phyloP scores from a whole-genome alignment of 768 basidiomycete genomes.

The Amanita subjunquillea region DNA sequence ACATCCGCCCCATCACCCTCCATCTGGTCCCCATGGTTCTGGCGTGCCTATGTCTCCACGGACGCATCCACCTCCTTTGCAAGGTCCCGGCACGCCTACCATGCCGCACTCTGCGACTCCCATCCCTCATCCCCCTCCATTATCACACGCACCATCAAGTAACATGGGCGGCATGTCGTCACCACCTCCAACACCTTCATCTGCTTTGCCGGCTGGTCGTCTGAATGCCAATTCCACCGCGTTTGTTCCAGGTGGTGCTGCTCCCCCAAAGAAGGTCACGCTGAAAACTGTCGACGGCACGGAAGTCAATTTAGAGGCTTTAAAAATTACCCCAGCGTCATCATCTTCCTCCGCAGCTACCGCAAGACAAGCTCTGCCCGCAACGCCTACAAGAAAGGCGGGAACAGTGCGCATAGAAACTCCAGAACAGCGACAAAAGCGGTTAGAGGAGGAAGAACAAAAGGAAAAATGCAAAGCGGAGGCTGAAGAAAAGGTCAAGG shows the following conservation, averaged over 20 bases:
- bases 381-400: constrained; percentile 25
- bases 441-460: constrained; percentile 24
- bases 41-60: constrained; percentile 64
- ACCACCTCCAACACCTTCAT: constrained; percentile 59
- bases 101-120: constrained; percentile 40
- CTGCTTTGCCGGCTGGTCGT: constrained; percentile 32
- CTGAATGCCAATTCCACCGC: constrained; percentile 55
- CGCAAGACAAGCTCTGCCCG: constrained; percentile 28
- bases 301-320: constrained; percentile 48
- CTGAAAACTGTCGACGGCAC: constrained; percentile 58
- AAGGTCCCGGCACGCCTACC: constrained; percentile 60
- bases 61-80: constrained; percentile 41
- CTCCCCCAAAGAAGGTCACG: constrained; percentile 30
- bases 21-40: constrained; percentile 34
- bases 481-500: constrained; percentile 9
- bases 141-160: constrained; percentile 34
- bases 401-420: constrained; percentile 55
- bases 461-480: constrained; percentile 11
- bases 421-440: constrained; percentile 31
- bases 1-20: constrained; percentile 39
- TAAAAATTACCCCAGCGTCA: constrained; percentile 36
- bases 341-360: constrained; percentile 25
- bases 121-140: constrained; percentile 36
- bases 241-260: constrained; percentile 50
- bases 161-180: constrained; percentile 43